phyloP scores from a whole-genome alignment of 208 protist genomes.

The Naegleria fowleri region DNA sequence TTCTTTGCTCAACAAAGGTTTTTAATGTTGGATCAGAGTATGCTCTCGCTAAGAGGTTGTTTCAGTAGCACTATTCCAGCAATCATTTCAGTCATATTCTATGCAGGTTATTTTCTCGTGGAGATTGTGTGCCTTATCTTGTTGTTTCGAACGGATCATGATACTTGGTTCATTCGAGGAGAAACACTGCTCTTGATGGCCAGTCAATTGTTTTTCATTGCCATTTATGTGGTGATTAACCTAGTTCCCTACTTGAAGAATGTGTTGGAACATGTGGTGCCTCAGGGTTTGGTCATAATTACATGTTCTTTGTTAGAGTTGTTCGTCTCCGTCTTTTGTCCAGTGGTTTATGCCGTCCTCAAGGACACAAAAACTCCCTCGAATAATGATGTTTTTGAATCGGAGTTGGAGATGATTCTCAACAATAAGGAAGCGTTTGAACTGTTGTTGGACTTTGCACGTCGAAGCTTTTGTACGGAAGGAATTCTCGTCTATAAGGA shows the following conservation, averaged over 20 bases:
- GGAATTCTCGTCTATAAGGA: background rate
- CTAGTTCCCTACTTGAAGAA: background rate
- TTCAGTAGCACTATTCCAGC: background rate
- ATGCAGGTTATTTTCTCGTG: background rate
- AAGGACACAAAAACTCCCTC: background rate
- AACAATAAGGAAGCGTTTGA: background rate
- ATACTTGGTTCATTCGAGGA: background rate
- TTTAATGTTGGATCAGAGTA: background rate
- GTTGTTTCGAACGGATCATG: background rate
- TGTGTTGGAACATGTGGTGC: background rate
- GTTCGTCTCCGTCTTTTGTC: background rate
- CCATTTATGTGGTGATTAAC: background rate
- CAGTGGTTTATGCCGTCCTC: background rate
- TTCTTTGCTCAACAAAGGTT: background rate
- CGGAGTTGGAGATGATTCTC: background rate
- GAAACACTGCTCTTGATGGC: background rate
- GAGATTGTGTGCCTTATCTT: background rate
- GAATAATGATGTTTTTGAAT: background rate
- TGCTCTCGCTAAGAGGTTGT: background rate
- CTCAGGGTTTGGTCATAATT: background rate
- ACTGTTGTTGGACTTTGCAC: background rate
- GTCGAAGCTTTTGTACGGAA: background rate
- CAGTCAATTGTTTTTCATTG: background rate
- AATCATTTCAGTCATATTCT: background rate
- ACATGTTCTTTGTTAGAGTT: background rate